Evolutionary conservation across 1,139 yeast species (phyloP).

Genomic region (Martiniozyma asiatica): DNA sequence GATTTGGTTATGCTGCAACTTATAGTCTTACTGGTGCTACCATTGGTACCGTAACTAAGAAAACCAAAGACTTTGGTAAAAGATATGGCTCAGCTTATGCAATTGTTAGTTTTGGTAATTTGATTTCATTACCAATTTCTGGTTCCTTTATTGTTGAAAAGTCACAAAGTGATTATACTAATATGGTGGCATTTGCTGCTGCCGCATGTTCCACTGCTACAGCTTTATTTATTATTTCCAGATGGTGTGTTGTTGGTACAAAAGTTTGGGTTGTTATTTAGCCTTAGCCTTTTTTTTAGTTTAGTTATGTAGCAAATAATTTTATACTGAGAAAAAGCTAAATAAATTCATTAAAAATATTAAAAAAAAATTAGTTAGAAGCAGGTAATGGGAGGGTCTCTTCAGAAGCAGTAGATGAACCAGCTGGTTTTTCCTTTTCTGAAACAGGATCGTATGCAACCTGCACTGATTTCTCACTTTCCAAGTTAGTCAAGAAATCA

Average conservation of each 20-base stretch:
- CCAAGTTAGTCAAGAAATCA: too few relatives aligned
- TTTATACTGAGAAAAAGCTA: background rate
- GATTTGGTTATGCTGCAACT: slow-evolving; percentile 25
- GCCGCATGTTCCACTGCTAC: slow-evolving; percentile 22
- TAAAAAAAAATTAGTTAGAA: too few relatives aligned
- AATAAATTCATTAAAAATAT: slow-evolving; percentile 1
- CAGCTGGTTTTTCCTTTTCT: too few relatives aligned
- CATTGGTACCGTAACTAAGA: slow-evolving; percentile 47
- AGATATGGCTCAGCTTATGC: slow-evolving; percentile 62
- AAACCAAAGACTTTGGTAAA: slow-evolving; percentile 52
- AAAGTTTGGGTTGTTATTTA: slow-evolving; percentile 7
- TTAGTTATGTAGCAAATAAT: too few relatives aligned
- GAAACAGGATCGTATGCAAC: too few relatives aligned
- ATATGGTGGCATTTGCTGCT: slow-evolving; percentile 27
- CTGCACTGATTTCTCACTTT: too few relatives aligned
- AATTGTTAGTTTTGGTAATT: slow-evolving; percentile 46
- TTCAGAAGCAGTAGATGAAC: too few relatives aligned
- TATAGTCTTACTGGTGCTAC: slow-evolving; percentile 27
- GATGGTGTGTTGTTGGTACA: slow-evolving; percentile 18
- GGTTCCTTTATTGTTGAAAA: slow-evolving; percentile 35
- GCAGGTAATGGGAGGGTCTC: too few relatives aligned
- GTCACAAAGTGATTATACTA: slow-evolving; percentile 19
- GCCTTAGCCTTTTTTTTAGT: background rate
- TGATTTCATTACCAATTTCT: slow-evolving; percentile 41
- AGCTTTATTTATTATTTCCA: slow-evolving; percentile 22